Conservation (phyloP, 768 basidiomycete species). For the Auricularia cornea region DNA sequence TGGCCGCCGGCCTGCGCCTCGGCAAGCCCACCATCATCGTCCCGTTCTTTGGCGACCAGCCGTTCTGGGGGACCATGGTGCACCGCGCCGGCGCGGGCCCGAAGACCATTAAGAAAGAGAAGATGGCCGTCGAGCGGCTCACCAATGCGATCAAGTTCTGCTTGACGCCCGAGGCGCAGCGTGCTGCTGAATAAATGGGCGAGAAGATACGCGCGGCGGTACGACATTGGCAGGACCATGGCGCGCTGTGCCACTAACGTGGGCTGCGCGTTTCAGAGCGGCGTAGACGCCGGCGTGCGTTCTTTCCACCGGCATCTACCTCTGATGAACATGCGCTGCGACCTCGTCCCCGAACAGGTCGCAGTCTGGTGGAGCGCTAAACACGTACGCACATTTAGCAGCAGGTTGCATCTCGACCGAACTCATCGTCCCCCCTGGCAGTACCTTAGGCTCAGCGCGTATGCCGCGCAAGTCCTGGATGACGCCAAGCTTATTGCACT, state of each 20-base stretch:
- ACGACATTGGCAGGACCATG: slow-evolving; percentile 3
- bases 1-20: slow-evolving; percentile 51
- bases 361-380: slow-evolving; percentile 54
- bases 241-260: neutral
- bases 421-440: slow-evolving; percentile 15
- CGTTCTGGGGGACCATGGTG: slow-evolving; percentile 53
- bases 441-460: slow-evolving; percentile 44
- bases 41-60: slow-evolving; percentile 62
- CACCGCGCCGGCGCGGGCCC: slow-evolving; percentile 54
- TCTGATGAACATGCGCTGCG: slow-evolving; percentile 54
- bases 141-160: slow-evolving; percentile 45
- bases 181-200: slow-evolving; percentile 41
- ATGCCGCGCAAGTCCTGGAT: slow-evolving; percentile 42
- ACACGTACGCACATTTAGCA: slow-evolving; percentile 25
- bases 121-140: slow-evolving; percentile 40
- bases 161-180: slow-evolving; percentile 36
- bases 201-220: slow-evolving; percentile 45
- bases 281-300: slow-evolving; percentile 38
- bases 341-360: slow-evolving; percentile 40
- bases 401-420: neutral
- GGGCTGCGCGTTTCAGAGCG: slow-evolving; percentile 28
- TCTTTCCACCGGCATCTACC: slow-evolving; percentile 55
- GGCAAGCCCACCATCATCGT: slow-evolving; percentile 54
- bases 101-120: slow-evolving; percentile 46
- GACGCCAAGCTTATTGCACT: slow-evolving; percentile 38